Evolutionary conservation across 495 filamentous ascomycete species (phyloP).

Genomic region (Rusavskia elegans): DNA sequence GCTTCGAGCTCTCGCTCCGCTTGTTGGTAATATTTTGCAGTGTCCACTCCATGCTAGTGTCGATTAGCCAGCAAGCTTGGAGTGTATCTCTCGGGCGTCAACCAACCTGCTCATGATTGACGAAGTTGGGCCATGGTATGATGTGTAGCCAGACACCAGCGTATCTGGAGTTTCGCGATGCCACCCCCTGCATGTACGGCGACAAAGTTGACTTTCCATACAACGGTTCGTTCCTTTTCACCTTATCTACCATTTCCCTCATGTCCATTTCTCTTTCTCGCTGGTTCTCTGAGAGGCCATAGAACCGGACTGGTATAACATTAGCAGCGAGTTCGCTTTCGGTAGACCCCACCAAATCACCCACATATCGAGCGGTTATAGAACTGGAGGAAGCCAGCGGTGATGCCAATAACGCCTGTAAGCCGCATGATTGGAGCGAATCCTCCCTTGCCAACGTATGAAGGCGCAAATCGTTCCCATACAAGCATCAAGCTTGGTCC

Average conservation of each 20-base stretch:
- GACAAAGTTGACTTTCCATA: constrained; percentile 68
- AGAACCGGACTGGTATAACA: constrained; percentile 56
- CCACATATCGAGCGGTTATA: constrained; percentile 50
- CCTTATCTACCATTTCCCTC: constrained; percentile 90
- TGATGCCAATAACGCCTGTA: constrained; percentile 46
- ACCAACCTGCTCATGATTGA: constrained; percentile 73
- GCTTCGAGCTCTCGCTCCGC: constrained; percentile 89
- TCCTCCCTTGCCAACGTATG: constrained; percentile 60
- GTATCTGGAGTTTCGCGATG: constrained; percentile 83
- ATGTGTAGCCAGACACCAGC: constrained; percentile 65
- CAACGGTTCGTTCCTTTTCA: constrained; percentile 80
- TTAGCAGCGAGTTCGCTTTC: constrained; percentile 7
- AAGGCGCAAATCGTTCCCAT: constrained; percentile 72
- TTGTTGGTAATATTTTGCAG: constrained; percentile 92
- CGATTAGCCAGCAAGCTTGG: constrained; percentile 4
- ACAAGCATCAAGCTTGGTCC: constrained; percentile 57
- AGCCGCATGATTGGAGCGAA: constrained; percentile 74
- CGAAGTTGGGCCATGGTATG: constrained; percentile 92
- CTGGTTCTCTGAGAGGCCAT: constrained; percentile 81
- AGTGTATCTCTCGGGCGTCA: not conserved
- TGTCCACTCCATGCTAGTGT: constrained; percentile 80
- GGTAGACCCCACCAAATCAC: not conserved
- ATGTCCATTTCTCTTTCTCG: constrained; percentile 92
- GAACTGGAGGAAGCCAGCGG: constrained; percentile 62
- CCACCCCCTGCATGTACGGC: constrained; percentile 84